Percentiles rank a stretch among this genome's conserved stretches.
phyloP scores from a whole-genome alignment of 2,329 filamentous ascomycete species.

The Myrmaecium sp. region DNA sequence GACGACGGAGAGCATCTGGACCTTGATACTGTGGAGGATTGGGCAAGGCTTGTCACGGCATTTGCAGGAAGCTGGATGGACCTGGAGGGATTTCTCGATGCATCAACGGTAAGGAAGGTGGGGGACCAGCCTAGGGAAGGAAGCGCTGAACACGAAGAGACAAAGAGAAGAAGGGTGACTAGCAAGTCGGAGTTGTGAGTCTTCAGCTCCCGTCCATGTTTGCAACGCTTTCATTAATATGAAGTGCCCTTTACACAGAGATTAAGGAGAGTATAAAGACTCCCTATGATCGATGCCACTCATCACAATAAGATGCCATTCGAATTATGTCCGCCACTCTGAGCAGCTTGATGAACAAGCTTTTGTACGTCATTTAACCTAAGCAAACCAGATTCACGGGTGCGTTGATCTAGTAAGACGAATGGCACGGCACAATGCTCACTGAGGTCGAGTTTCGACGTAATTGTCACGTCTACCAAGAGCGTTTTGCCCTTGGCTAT shows the following conservation, averaged over 20 bases:
- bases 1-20: slow-evolving; percentile 81
- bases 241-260: not conserved
- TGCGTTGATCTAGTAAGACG: too few relatives aligned
- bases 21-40: slow-evolving; percentile 63
- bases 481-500: too few relatives aligned
- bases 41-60: slow-evolving; percentile 66
- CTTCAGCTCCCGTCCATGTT: not conserved
- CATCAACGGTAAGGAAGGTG: slow-evolving; percentile 1
- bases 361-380: too few relatives aligned
- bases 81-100: slow-evolving; percentile 40
- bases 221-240: not conserved
- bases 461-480: too few relatives aligned
- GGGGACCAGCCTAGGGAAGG: slow-evolving; percentile 2
- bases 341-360: too few relatives aligned
- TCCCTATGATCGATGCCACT: too few relatives aligned
- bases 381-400: too few relatives aligned
- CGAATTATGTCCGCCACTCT: too few relatives aligned
- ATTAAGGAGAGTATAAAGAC: too few relatives aligned
- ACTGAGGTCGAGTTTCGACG: too few relatives aligned
- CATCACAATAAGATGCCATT: too few relatives aligned
- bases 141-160: slow-evolving; percentile 1
- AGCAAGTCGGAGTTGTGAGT: slow-evolving; percentile 16
- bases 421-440: too few relatives aligned
- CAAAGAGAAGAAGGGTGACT: slow-evolving; percentile 4
- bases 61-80: slow-evolving; percentile 92